Conservation (phyloP, 2,329 filamentous ascomycete species). For the Thermochaetoides dissita region DNA sequence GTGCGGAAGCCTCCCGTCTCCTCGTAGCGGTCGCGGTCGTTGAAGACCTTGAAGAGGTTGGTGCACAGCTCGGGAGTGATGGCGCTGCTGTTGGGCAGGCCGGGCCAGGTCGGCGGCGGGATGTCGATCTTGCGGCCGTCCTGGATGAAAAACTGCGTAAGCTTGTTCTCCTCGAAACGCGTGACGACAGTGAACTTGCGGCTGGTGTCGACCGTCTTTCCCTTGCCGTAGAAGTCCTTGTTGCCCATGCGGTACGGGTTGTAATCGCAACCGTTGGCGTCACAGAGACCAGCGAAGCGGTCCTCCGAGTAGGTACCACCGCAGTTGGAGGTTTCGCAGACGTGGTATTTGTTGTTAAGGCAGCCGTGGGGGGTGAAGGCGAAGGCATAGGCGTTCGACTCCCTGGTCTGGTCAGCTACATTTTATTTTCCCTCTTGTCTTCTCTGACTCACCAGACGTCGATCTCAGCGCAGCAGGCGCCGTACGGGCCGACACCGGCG, state of each 20-base stretch:
- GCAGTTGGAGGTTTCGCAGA: slow-evolving; percentile 25
- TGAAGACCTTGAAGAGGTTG: slow-evolving; percentile 40
- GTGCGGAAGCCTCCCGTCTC: slow-evolving; percentile 39
- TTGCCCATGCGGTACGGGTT: slow-evolving; percentile 45
- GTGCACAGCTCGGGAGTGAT: slow-evolving; percentile 46
- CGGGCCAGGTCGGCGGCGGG: slow-evolving; percentile 22
- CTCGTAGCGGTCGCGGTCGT: slow-evolving; percentile 36
- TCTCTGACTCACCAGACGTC: slow-evolving; percentile 29
- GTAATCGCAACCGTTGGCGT: slow-evolving; percentile 48
- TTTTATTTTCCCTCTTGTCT: too few species aligned
- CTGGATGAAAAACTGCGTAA: slow-evolving; percentile 44
- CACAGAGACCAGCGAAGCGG: slow-evolving; percentile 40
- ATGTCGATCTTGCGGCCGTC: slow-evolving; percentile 34
- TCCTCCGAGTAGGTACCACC: slow-evolving; percentile 28
- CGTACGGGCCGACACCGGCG: slow-evolving; percentile 29
- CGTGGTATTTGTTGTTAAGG: slow-evolving; percentile 28
- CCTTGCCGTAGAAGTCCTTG: slow-evolving; percentile 40
- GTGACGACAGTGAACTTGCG: slow-evolving; percentile 43
- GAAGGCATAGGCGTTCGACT: slow-evolving; percentile 43
- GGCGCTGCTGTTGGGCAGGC: slow-evolving; percentile 22
- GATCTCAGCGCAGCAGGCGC: slow-evolving; percentile 40
- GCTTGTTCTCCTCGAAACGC: slow-evolving; percentile 35
- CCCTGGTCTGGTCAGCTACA: slow-evolving; percentile 27
- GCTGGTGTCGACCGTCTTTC: slow-evolving; percentile 36
- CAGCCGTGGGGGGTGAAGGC: slow-evolving; percentile 47